Evolutionary conservation across 495 filamentous ascomycete genomes (phyloP).

Genomic region (Alectoria sarmentosa): DNA sequence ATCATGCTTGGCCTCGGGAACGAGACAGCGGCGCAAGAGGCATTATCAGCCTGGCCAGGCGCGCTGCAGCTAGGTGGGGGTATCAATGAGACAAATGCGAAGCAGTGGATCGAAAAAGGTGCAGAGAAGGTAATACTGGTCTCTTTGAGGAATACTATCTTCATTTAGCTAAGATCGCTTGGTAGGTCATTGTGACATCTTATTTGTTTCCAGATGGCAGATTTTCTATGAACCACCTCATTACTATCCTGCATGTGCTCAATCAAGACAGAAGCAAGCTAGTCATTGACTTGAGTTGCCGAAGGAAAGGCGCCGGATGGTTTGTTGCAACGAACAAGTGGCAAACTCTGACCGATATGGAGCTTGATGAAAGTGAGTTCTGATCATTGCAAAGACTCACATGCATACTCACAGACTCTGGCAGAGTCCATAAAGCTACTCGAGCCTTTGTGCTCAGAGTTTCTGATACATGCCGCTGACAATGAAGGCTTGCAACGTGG

Average conservation of each 20-base stretch:
- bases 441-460: constrained; percentile 89
- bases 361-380: constrained; percentile 68
- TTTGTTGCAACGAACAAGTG: constrained; percentile 97
- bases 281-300: constrained; percentile 91
- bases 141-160: background rate
- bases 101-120: constrained; percentile 76
- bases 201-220: constrained; percentile 76
- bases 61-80: constrained; percentile 86
- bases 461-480: constrained; percentile 98
- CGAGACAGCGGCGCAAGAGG: constrained; percentile 67
- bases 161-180: constrained; percentile 10
- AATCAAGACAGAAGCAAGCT: constrained; percentile 69
- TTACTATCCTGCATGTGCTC: constrained; percentile 61
- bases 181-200: constrained; percentile 83
- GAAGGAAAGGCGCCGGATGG: constrained; percentile 66
- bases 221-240: constrained; percentile 67
- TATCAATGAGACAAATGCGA: constrained; percentile 77
- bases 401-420: background rate
- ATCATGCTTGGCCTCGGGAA: constrained; percentile 93
- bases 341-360: constrained; percentile 95
- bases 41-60: constrained; percentile 66
- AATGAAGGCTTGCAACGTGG: constrained; percentile 88
- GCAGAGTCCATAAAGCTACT: constrained; percentile 53
- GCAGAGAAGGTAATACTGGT: constrained; percentile 67
- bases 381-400: background rate